These are phyloP conservation scores for Colletotrichum endophyticum DNA, from an alignment of 2,329 filamentous ascomycete species.

Conservation along the genomic window DNA sequence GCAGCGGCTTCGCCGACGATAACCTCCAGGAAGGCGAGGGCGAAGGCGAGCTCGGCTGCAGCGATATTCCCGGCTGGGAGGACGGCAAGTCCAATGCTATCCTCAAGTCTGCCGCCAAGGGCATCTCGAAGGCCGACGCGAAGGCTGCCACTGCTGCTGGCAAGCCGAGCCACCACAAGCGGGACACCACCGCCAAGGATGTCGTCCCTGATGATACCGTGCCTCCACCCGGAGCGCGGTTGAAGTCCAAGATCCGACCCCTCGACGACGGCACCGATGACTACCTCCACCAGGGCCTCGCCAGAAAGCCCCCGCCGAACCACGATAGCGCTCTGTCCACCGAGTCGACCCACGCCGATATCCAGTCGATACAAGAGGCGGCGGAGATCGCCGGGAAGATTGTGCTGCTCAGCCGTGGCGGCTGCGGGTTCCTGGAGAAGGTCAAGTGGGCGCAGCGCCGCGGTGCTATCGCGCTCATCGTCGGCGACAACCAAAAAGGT, in stretches of 20 bases:
- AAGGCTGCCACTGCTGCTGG: conserved; percentile 29
- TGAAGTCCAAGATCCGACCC: conserved; percentile 29
- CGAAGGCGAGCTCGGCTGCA: conserved; percentile 91
- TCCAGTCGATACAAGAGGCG: conserved; percentile 77
- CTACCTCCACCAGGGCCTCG: conserved; percentile 68
- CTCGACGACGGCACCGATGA: conserved; percentile 79
- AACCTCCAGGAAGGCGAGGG: conserved; percentile 65
- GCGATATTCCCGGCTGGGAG: conserved; percentile 90
- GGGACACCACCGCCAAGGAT: conserved; percentile 33
- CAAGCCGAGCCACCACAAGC: conserved; percentile 39
- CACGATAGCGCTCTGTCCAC: conserved; percentile 38
- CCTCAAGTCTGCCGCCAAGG: conserved; percentile 43
- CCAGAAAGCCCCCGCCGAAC: conserved; percentile 32
- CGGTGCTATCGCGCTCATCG: conserved; percentile 87
- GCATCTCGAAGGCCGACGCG: conserved; percentile 23
- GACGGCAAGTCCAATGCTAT: conserved; percentile 58
- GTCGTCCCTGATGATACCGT: conserved; percentile 32
- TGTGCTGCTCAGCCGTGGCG: conserved; percentile 87
- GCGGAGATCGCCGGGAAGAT: conserved; percentile 95
- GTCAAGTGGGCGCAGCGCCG: conserved; percentile 95
- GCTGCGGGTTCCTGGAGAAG: conserved; percentile 96
- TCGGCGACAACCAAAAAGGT: conserved; percentile 90
- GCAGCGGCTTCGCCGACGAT: conserved; percentile 88
- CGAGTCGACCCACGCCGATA: conserved; percentile 75
- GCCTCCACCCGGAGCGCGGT: conserved; percentile 23